These are phyloP conservation scores for Lathyrus tuberosus DNA, from an alignment of 306 rosid species.

Conservation along the genomic window DNA sequence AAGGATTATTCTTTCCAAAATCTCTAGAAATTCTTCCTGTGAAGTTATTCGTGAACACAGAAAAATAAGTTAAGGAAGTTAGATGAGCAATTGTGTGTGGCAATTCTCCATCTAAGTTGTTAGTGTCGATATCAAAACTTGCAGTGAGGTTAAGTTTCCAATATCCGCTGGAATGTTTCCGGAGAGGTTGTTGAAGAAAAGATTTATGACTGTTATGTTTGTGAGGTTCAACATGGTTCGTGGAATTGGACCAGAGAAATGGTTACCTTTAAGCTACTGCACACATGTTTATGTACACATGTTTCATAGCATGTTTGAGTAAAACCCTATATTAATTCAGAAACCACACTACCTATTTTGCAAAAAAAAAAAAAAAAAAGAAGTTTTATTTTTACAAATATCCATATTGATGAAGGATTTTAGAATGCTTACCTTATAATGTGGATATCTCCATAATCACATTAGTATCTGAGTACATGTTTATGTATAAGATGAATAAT, in stretches of 20 bases:
- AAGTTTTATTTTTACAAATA: no score
- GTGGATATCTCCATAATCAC: no score
- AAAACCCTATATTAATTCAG: no score
- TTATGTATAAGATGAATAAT: no score
- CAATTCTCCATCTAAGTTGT: conserved; percentile 53
- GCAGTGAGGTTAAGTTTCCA: conserved; percentile 54
- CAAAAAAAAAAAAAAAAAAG: no score
- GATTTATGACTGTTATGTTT: conserved; percentile 39
- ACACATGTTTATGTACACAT: no score
- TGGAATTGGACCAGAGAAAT: conserved; percentile 55
- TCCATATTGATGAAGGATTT: no score
- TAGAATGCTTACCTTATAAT: no score
- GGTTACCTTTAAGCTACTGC: no score
- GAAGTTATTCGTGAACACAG: conserved; percentile 63
- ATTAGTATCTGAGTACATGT: no score
- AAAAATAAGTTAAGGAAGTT: conserved; percentile 33
- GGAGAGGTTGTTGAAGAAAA: conserved; percentile 51
- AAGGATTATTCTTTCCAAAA: conserved; percentile 59
- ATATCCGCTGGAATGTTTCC: conserved; percentile 60
- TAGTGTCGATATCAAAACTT: conserved; percentile 49
- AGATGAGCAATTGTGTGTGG: conserved; percentile 55
- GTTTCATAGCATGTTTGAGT: no score
- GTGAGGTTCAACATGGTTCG: conserved; percentile 47
- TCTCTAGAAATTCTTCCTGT: conserved; percentile 55
- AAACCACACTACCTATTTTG: no score